phyloP scores from a whole-genome alignment of 768 basidiomycete genomes.

The Podaxis sp. region DNA sequence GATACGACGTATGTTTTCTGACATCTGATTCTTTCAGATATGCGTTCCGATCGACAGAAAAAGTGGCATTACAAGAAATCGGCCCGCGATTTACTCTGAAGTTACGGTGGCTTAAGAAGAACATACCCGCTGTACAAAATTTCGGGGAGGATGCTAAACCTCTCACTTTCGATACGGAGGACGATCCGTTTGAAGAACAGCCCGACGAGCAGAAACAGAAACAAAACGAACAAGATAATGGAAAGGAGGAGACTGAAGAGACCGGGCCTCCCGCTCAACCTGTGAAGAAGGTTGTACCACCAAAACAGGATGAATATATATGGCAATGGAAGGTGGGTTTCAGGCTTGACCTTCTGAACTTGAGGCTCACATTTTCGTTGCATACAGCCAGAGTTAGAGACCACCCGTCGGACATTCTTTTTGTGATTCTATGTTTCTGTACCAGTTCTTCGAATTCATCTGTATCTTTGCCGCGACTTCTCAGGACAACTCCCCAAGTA shows the following conservation, averaged over 20 bases:
- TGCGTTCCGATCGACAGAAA: constrained; percentile 88
- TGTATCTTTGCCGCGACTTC: neutral
- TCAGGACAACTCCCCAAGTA: neutral
- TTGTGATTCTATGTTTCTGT: constrained; percentile 40
- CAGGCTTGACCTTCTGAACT: neutral
- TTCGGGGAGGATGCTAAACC: constrained; percentile 62
- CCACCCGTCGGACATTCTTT: constrained; percentile 88
- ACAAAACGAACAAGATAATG: constrained; percentile 26
- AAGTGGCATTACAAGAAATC: constrained; percentile 94
- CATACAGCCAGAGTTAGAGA: constrained; percentile 87
- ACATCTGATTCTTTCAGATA: constrained; percentile 53
- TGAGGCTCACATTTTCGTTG: constrained; percentile 14
- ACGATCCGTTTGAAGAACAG: constrained; percentile 19
- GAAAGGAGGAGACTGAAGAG: constrained; percentile 18
- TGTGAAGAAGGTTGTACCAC: constrained; percentile 47
- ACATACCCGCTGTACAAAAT: constrained; percentile 77
- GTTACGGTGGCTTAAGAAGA: constrained; percentile 84
- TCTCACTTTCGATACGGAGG: constrained; percentile 51
- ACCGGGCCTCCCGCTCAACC: neutral
- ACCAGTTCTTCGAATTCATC: neutral
- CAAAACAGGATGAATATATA: constrained; percentile 74
- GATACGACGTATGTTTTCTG: no score
- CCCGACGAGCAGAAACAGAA: constrained; percentile 31
- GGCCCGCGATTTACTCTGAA: constrained; percentile 97
- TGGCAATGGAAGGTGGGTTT: constrained; percentile 88